phyloP scores from a whole-genome alignment of 169 alveolate genomes.

The Plasmodium billcollinsi region DNA sequence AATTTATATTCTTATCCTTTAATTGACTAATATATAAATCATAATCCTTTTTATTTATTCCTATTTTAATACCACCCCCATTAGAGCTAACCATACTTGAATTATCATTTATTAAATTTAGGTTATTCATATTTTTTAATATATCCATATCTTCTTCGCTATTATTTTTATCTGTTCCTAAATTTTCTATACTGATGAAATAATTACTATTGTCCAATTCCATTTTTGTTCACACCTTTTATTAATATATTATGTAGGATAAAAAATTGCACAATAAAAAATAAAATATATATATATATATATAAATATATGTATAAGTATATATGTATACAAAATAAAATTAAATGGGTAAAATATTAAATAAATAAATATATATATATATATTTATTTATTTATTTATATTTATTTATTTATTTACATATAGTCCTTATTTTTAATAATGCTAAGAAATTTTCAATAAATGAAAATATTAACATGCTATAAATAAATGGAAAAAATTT shows the following conservation, averaged over 20 bases:
- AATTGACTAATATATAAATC: constrained; percentile 66
- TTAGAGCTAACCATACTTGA: background rate
- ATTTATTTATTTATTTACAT: background rate
- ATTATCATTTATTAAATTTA: background rate
- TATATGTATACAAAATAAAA: background rate
- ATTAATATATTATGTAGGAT: background rate
- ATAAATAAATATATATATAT: background rate
- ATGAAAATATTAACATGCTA: no score
- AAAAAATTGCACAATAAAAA: constrained; percentile 2
- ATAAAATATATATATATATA: background rate
- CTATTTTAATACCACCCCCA: constrained; percentile 50
- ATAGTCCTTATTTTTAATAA: background rate
- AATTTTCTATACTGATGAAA: background rate
- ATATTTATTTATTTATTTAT: background rate
- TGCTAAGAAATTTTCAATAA: no score
- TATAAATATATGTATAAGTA: background rate
- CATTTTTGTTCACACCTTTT: background rate
- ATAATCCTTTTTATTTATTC: constrained; percentile 53
- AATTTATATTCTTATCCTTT: constrained; percentile 10
- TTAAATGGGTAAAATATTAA: background rate
- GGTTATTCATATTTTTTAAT: background rate
- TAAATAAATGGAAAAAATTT: no score
- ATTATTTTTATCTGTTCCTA: background rate
- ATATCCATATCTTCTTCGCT: background rate
- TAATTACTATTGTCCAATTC: background rate